These are phyloP conservation scores for Suillus discolor DNA, from an alignment of 768 basidiomycete genomes.

Conservation along the genomic window DNA sequence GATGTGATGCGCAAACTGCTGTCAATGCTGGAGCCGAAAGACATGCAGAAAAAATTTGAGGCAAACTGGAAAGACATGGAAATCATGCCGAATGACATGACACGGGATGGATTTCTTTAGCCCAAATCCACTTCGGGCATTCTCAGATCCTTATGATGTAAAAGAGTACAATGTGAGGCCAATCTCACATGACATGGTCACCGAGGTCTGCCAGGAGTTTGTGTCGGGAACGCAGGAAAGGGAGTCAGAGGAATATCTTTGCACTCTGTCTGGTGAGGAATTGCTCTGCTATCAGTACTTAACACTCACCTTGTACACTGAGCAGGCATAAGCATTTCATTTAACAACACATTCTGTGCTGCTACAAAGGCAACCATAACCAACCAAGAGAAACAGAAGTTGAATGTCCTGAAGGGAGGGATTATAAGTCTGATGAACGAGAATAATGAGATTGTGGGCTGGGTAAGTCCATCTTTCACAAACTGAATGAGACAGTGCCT, in stretches of 20 bases:
- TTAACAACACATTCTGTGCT: constrained; percentile 22
- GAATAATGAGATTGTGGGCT: constrained; percentile 15
- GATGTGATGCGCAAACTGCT: too few species aligned
- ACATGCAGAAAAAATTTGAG: too few species aligned
- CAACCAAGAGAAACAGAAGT: neutral
- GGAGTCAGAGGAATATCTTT: constrained; percentile 4
- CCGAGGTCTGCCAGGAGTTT: constrained; percentile 21
- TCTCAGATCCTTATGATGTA: constrained; percentile 4
- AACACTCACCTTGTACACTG: neutral
- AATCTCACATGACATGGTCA: constrained; percentile 23
- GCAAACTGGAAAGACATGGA: neutral
- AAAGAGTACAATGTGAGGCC: constrained; percentile 10
- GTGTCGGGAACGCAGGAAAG: neutral
- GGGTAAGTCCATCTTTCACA: constrained; percentile 17
- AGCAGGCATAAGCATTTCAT: constrained; percentile 14
- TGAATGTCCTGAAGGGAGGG: constrained; percentile 15
- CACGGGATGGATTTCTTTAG: neutral
- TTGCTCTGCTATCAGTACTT: neutral
- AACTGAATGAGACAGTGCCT: neutral
- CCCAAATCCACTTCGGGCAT: neutral
- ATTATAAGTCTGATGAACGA: constrained; percentile 20
- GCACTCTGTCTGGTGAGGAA: neutral
- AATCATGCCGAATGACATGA: neutral
- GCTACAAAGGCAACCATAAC: constrained; percentile 17
- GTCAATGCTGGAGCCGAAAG: too few species aligned